phyloP scores from a whole-genome alignment of 805 yeast genomes.

The Monosporozyma unispora region DNA sequence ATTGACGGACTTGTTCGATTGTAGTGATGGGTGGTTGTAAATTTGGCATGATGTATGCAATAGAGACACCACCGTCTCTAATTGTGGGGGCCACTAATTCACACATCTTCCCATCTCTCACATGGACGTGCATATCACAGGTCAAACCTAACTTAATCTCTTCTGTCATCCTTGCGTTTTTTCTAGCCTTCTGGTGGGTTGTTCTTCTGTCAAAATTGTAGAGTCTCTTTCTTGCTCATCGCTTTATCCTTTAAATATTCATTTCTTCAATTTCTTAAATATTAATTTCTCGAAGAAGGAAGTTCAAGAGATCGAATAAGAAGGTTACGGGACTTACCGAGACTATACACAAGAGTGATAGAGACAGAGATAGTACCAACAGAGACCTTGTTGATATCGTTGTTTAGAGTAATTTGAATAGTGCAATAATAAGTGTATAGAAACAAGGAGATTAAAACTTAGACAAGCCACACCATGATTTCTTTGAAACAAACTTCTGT shows the following conservation, averaged over 20 bases:
- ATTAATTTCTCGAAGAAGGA: background rate
- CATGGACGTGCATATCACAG: slow-evolving; percentile 93
- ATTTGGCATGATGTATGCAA: slow-evolving; percentile 95
- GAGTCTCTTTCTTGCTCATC: background rate
- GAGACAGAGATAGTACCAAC: too few species aligned
- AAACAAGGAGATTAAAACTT: too few species aligned
- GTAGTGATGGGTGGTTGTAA: slow-evolving; percentile 86
- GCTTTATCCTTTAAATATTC: background rate
- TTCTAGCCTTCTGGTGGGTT: background rate
- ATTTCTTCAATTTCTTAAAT: background rate
- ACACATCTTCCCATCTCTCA: slow-evolving; percentile 92
- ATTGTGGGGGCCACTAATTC: slow-evolving; percentile 85
- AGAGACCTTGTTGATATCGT: too few species aligned
- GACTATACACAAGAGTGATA: too few species aligned
- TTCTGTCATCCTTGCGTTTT: background rate
- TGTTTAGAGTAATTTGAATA: too few species aligned
- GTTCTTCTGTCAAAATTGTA: too few species aligned
- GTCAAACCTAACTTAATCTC: slow-evolving; percentile 44
- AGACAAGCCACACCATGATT: background rate
- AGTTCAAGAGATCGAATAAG: background rate
- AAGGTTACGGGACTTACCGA: background rate
- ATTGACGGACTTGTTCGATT: slow-evolving; percentile 58
- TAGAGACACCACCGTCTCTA: slow-evolving; percentile 80
- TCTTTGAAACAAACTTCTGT: slow-evolving; percentile 18
- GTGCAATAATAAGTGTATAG: too few species aligned